Evolutionary conservation across 2,329 filamentous ascomycete species (phyloP).

Genomic region (Pyrenophora graminea): DNA sequence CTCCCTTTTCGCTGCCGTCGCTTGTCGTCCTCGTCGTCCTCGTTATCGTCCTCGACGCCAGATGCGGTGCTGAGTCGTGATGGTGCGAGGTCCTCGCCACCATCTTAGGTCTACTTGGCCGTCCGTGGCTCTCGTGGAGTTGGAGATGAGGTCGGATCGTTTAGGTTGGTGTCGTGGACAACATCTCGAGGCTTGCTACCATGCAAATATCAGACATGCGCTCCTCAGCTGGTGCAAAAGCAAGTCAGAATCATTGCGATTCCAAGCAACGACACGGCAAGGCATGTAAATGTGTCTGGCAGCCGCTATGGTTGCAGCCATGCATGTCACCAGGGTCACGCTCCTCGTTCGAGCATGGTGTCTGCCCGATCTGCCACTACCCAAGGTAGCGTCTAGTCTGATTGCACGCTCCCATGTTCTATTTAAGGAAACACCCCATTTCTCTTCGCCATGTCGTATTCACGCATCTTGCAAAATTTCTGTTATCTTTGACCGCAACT

Average conservation of each 20-base stretch:
- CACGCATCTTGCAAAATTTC: constrained; percentile 3
- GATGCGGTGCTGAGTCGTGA: constrained; percentile 9
- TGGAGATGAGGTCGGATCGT: constrained; percentile 7
- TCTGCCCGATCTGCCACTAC: constrained; percentile 11
- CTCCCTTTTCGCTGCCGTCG: constrained; percentile 28
- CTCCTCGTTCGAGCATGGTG: constrained; percentile 8
- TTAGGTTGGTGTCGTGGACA: constrained; percentile 1
- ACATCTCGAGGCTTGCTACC: neutral
- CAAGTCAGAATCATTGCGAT: constrained; percentile 5
- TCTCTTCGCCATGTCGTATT: constrained; percentile 4
- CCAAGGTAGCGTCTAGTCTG: neutral
- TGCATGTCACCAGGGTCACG: constrained; percentile 8
- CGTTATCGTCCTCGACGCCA: constrained; percentile 7
- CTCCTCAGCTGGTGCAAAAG: constrained; percentile 4
- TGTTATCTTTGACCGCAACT: constrained; percentile 2
- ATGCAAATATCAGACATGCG: neutral
- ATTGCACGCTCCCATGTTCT: constrained; percentile 5
- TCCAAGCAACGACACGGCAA: neutral
- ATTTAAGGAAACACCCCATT: constrained; percentile 9
- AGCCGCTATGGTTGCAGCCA: constrained; percentile 11
- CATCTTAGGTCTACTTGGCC: constrained; percentile 21
- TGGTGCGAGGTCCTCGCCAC: constrained; percentile 23
- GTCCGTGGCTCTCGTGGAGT: constrained; percentile 1
- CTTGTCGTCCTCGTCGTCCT: constrained; percentile 9
- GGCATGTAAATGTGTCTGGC: constrained; percentile 3